A percentile compares a stretch with the other conserved stretches of the same genome.
These are phyloP conservation scores for Glycyrrhiza uralensis DNA, from an alignment of 306 rosid genomes.

Conservation along the genomic window DNA sequence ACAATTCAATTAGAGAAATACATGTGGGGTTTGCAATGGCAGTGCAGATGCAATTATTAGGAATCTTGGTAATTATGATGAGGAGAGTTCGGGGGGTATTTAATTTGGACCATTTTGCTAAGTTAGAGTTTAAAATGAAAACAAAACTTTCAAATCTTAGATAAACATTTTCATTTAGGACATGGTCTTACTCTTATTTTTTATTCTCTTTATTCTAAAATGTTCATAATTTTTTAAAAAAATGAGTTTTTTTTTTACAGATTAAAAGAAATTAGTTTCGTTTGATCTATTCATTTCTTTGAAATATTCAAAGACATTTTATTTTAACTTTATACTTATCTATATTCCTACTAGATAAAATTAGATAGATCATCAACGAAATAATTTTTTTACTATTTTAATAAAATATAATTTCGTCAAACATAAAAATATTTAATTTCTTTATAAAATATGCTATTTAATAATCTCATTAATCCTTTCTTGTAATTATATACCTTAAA, in stretches of 20 bases:
- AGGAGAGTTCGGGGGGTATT: not conserved
- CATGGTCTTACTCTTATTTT: constrained; percentile 18
- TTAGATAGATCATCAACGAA: not conserved
- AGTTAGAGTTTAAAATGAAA: constrained; percentile 29
- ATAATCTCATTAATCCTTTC: too few relatives aligned
- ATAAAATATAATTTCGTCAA: too few relatives aligned
- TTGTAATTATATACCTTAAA: too few relatives aligned
- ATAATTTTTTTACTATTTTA: too few relatives aligned
- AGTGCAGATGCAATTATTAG: constrained; percentile 36
- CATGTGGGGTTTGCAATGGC: constrained; percentile 32
- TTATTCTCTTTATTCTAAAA: too few relatives aligned
- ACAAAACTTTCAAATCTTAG: not conserved
- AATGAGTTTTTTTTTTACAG: not conserved
- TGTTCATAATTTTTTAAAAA: too few relatives aligned
- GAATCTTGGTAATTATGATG: constrained; percentile 30
- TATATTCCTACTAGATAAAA: not conserved
- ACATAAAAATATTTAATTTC: too few relatives aligned
- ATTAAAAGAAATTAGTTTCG: not conserved
- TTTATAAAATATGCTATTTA: too few relatives aligned
- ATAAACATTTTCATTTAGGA: constrained; percentile 6
- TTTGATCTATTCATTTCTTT: too few relatives aligned
- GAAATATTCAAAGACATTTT: too few relatives aligned
- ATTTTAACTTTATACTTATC: not conserved
- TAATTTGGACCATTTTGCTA: constrained; percentile 11
- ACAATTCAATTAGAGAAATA: constrained; percentile 15